Base-by-base conservation (phyloP, 31 red algal species). In the Porphyra umbilicalis region DNA sequence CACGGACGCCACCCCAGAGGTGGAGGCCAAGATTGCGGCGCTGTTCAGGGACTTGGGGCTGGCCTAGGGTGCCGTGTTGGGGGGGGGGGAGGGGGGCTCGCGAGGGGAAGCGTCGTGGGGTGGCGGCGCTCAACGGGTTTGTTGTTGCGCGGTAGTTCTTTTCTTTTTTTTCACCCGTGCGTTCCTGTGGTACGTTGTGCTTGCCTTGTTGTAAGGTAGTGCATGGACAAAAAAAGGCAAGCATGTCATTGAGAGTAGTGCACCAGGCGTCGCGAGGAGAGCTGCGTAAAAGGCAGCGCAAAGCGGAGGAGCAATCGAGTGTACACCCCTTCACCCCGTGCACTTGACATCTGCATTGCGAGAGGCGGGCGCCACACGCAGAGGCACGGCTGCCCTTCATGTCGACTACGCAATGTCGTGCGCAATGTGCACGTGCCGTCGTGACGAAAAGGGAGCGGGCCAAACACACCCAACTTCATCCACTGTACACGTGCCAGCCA, bases 1-100 rank as follows among this genome's bases (percentile, higher is more conserved):
- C 15, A 89, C 95, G 15, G 93, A 94, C 74, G 87, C 87, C 25
- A 85, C 82, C 25, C 82, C 82, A 34, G 87, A 80, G 20, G 87
- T 84, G 33, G 91, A 94, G 81, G 82, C 82, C 13, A 77, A 79
- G 77, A 57, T 90, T 31, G 32, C 68, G 32, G 30, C 76, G 46
- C 37, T 89, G 13, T 75, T 80, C 29, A 40, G 30, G 31, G 37
- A 79, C 20, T 14, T 84, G 10, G 46, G 37, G 4, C 86, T 88
- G 35, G 34, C 33, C 30, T 78, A 10, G 77, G 77, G 2, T 33
- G 77, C 18, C 34, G 77, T 2, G 31, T 18, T 9, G 33, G 32
- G 77, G 77, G 33, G 77, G n/a, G 33, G 16, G 35, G 77, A 35
- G n/a, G 15, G 33, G 0, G 77, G 77, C 6, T 25, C 13, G 76